A percentile compares a stretch with the other conserved stretches of the same genome.
These are phyloP conservation scores for Ogataea angusta DNA, from an alignment of 805 yeast genomes.

Conservation along the genomic window DNA sequence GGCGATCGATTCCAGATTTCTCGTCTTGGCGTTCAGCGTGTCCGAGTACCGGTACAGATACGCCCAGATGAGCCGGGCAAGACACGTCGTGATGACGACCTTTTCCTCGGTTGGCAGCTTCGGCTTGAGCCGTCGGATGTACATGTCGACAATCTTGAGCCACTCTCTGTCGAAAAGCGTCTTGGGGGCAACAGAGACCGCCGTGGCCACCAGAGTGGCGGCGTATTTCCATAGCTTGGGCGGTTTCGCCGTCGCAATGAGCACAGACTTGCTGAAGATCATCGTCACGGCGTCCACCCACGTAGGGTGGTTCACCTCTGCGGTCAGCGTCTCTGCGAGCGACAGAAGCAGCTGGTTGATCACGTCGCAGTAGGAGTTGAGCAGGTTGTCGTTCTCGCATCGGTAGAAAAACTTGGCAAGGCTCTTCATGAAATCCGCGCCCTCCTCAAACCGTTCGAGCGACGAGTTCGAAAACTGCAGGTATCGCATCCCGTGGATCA, in stretches of 20 bases:
- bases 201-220: conserved; percentile 64
- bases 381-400: conserved; percentile 62
- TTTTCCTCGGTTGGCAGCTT: conserved; percentile 49
- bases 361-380: conserved; percentile 82
- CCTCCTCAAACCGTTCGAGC: conserved; percentile 84
- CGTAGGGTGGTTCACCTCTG: conserved; percentile 92
- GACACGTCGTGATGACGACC: conserved; percentile 56
- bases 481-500: conserved; percentile 91
- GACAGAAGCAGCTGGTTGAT: conserved; percentile 73
- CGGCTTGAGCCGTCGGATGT: conserved; percentile 60
- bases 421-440: conserved; percentile 86
- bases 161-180: conserved; percentile 71
- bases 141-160: conserved; percentile 64
- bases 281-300: conserved; percentile 82
- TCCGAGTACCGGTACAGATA: conserved; percentile 84
- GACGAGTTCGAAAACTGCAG: conserved; percentile 79
- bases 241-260: conserved; percentile 42
- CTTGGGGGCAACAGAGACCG: conserved; percentile 76
- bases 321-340: conserved; percentile 79
- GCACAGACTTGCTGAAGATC: conserved; percentile 50
- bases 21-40: conserved; percentile 80
- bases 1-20: conserved; percentile 66
- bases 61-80: conserved; percentile 84
- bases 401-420: conserved; percentile 75
- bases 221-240: conserved; percentile 62